Evolutionary conservation across 129 eudicot genomes (phyloP).

Genomic region (Chrysanthemum makinoi): DNA sequence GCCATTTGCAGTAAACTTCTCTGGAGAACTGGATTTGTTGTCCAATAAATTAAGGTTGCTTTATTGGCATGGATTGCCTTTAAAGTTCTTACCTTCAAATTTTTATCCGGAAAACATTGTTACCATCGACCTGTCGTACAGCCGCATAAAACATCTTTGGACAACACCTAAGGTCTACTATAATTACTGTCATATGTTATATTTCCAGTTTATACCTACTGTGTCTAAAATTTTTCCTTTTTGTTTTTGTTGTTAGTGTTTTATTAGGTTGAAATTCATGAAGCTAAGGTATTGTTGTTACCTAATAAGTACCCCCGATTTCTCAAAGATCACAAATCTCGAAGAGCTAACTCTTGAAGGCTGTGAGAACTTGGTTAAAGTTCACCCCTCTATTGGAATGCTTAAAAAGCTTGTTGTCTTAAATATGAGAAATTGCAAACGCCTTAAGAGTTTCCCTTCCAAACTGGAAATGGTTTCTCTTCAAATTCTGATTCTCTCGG

Average conservation of each 20-base stretch:
- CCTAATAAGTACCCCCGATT: constrained; percentile 18
- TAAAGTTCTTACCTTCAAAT: constrained; percentile 20
- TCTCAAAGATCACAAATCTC: constrained; percentile 9
- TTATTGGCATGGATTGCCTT: constrained; percentile 10
- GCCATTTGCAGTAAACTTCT: not conserved
- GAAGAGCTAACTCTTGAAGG: constrained; percentile 21
- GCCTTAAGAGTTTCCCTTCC: too few species aligned
- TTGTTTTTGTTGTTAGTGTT: not conserved
- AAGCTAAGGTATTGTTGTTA: constrained; percentile 19
- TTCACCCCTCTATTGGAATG: too few species aligned
- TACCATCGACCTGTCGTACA: constrained; percentile 22
- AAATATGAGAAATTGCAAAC: too few species aligned
- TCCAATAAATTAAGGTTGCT: constrained; percentile 4
- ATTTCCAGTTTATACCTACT: not conserved
- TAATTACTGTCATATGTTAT: not conserved
- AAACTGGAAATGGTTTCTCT: too few species aligned
- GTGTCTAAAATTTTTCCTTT: not conserved
- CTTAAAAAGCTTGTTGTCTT: too few species aligned
- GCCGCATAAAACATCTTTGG: constrained; percentile 20
- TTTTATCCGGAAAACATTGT: constrained; percentile 26
- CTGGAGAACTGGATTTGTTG: not conserved
- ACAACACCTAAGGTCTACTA: constrained; percentile 20
- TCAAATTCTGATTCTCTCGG: too few species aligned
- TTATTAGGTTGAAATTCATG: constrained; percentile 16
- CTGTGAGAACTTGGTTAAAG: too few species aligned